Percentiles rank a stretch among this genome's conserved stretches.
These are phyloP conservation scores for Candida buenavistaensis DNA, from an alignment of 1,139 yeast species.

Conservation along the genomic window DNA sequence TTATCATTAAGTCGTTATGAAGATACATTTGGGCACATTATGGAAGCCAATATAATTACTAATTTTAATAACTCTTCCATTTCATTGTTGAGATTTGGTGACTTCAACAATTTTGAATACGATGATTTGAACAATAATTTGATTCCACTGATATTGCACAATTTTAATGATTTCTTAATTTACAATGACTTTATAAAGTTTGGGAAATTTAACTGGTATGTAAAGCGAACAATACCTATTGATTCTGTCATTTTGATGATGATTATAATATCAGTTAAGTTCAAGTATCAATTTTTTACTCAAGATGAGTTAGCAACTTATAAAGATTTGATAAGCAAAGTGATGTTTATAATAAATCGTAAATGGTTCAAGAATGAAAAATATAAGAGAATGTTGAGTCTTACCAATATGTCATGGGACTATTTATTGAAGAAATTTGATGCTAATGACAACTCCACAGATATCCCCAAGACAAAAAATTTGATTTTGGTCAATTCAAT, in stretches of 20 bases:
- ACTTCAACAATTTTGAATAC: constrained; percentile 40
- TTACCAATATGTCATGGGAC: constrained; percentile 47
- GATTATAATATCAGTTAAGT: constrained; percentile 53
- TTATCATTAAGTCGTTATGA: constrained; percentile 39
- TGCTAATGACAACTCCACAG: constrained; percentile 5
- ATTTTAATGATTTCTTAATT: constrained; percentile 52
- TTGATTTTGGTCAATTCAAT: background rate
- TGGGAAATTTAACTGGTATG: constrained; percentile 60
- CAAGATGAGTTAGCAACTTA: constrained; percentile 33
- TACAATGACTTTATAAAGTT: constrained; percentile 49
- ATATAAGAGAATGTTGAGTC: constrained; percentile 45
- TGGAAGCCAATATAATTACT: constrained; percentile 39
- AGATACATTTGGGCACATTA: constrained; percentile 43
- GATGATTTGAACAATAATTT: constrained; percentile 53
- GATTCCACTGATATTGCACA: constrained; percentile 59
- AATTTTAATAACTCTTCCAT: constrained; percentile 39
- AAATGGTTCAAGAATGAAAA: constrained; percentile 51
- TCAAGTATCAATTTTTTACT: constrained; percentile 45
- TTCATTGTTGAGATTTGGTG: constrained; percentile 36
- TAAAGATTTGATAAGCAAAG: constrained; percentile 43
- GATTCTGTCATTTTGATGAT: constrained; percentile 58
- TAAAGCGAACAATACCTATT: constrained; percentile 57
- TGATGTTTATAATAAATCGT: constrained; percentile 42
- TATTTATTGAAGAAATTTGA: constrained; percentile 35
- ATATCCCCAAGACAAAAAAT: background rate